phyloP scores from a whole-genome alignment of 2,329 filamentous ascomycete species.

The Diaporthe citri region DNA sequence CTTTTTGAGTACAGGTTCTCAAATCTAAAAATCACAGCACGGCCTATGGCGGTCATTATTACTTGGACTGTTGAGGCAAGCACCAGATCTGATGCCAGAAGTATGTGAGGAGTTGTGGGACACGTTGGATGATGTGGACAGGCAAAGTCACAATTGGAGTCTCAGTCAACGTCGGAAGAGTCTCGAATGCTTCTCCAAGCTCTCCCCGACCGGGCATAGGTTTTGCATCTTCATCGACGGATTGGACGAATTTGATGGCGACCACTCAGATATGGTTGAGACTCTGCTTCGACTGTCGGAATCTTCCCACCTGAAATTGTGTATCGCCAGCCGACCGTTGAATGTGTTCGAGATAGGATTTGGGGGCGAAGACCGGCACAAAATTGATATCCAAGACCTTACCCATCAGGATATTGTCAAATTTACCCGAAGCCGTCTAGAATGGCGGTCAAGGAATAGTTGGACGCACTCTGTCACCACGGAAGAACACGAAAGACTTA shows the following conservation, averaged over 20 bases:
- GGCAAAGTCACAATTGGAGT: background rate
- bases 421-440: background rate
- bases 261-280: background rate
- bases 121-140: background rate
- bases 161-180: background rate
- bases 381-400: background rate
- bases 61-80: background rate
- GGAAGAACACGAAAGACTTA: background rate
- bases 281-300: background rate
- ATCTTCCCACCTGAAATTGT: background rate
- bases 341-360: background rate
- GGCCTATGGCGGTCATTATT: background rate
- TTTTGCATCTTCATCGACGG: constrained; percentile 3
- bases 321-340: background rate
- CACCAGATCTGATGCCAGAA: background rate
- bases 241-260: background rate
- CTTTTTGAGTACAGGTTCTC: background rate
- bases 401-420: background rate
- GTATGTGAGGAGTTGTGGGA: background rate
- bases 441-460: background rate
- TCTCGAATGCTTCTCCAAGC: background rate
- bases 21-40: background rate
- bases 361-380: background rate
- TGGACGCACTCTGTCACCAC: background rate
- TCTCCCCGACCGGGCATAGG: background rate